Evolutionary conservation across 73 alveolate species (phyloP).

Genomic region (Effrenium voratum): DNA sequence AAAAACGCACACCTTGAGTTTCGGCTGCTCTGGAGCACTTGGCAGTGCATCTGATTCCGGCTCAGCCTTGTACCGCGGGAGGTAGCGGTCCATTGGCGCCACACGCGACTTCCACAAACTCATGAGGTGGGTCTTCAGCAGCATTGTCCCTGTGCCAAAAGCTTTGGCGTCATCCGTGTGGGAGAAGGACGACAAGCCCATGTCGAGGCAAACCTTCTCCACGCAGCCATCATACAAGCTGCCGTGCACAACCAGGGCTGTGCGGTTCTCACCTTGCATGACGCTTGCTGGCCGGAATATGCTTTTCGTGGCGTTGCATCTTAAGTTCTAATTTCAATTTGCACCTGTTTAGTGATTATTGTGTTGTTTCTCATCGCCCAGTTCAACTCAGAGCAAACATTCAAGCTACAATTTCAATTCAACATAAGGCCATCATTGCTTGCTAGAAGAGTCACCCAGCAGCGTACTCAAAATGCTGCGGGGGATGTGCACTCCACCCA

Average conservation of each 20-base stretch:
- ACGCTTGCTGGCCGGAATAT: too few relatives aligned
- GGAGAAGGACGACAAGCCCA: neutral
- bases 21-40: neutral
- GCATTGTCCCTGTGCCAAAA: neutral
- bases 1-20: neutral
- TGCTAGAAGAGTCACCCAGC: too few relatives aligned
- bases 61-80: neutral
- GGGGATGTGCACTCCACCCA: neutral
- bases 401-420: too few relatives aligned
- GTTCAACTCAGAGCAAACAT: too few relatives aligned
- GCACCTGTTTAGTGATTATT: too few relatives aligned
- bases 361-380: too few relatives aligned
- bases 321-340: too few relatives aligned
- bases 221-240: neutral
- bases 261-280: neutral
- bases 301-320: too few relatives aligned
- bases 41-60: neutral
- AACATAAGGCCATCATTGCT: too few relatives aligned
- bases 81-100: neutral
- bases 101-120: neutral
- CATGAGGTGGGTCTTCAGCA: neutral
- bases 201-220: conserved; percentile 25
- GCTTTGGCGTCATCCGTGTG: neutral
- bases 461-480: neutral
- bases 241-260: neutral